Base-by-base conservation (phyloP, 2,329 filamentous ascomycete genomes). In the Hypomyces rosellus region DNA sequence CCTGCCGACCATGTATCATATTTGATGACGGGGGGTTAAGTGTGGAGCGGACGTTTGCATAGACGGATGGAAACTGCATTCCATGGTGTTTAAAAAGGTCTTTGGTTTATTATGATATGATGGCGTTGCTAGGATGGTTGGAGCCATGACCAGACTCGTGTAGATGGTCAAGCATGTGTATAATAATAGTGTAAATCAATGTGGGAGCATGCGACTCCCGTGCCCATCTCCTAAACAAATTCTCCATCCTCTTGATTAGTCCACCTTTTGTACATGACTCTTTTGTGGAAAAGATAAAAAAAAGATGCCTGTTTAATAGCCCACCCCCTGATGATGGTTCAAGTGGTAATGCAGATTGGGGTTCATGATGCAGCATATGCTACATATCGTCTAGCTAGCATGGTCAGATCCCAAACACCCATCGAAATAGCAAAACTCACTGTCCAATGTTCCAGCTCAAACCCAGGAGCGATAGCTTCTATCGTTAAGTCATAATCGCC, bases 21-120 rank as follows among this genome's bases (percentile, higher is more conserved):
- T 30, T 30, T 30, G 25, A 30, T 38, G 55, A 58, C 55, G 60
- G 46, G 57, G 49, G n/a, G n/a, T n/a, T 13, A 38, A 38, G 36
- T n/a, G 13, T 18, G 34, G 9, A 37, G 42, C 20, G 22, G 42
- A 50, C 45, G 13, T 41, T 43, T 37, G 42, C 16, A 52, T 57
- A 60, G 55, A 55, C 51, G 52, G 54, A 49, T 34, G 51, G 54
- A 53, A 58, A 56, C 53, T 59, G 68, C 65, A 69, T 70, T 63
- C 52, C 61, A 55, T 57, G 66, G 66, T 69, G 68, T 68, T 69
- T 30, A 65, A 65, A 67, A 33, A 46, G 46, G 61, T 61, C 59
- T 65, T 57, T 61, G 55, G 61, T 64, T 61, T 37, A 52, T 48
- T 60, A 61, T 60, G 39, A 54, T 58, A 30, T 48, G 34, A 56